phyloP scores from a whole-genome alignment of 1,284 basidiomycete genomes.

The Puccinia hordei region DNA sequence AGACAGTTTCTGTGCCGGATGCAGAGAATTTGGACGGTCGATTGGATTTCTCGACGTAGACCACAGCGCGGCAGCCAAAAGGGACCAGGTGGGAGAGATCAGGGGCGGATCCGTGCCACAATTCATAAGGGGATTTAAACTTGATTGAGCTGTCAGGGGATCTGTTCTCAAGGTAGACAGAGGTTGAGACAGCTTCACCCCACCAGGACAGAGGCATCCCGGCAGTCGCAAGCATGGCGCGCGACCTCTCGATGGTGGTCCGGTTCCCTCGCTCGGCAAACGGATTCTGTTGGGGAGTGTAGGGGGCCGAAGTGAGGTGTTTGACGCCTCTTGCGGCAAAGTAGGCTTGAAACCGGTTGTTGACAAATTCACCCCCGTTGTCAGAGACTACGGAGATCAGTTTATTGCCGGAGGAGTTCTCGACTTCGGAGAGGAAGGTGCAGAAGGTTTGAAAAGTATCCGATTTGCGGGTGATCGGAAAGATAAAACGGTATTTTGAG shows the following conservation, averaged over 20 bases:
- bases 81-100: not conserved
- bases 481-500: not conserved
- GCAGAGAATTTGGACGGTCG: not conserved
- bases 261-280: slow-evolving; percentile 53
- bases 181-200: not conserved
- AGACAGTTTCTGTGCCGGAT: not conserved
- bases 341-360: slow-evolving; percentile 54
- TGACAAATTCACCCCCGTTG: slow-evolving; percentile 58
- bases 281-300: slow-evolving; percentile 58
- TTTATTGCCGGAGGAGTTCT: not conserved
- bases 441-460: not conserved
- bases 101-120: not conserved
- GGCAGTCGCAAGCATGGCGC: slow-evolving; percentile 56
- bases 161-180: slow-evolving; percentile 2
- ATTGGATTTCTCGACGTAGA: not conserved
- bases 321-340: slow-evolving; percentile 57
- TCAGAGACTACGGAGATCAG: slow-evolving; percentile 53
- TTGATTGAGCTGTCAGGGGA: not conserved
- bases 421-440: not conserved
- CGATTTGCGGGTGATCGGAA: not conserved
- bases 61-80: not conserved
- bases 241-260: slow-evolving; percentile 56
- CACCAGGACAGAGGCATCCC: not conserved
- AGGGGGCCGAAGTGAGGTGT: slow-evolving; percentile 59
- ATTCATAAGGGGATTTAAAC: not conserved